Base-by-base conservation (phyloP, 345 rosid genomes). In the Lepidium aucheri region DNA sequence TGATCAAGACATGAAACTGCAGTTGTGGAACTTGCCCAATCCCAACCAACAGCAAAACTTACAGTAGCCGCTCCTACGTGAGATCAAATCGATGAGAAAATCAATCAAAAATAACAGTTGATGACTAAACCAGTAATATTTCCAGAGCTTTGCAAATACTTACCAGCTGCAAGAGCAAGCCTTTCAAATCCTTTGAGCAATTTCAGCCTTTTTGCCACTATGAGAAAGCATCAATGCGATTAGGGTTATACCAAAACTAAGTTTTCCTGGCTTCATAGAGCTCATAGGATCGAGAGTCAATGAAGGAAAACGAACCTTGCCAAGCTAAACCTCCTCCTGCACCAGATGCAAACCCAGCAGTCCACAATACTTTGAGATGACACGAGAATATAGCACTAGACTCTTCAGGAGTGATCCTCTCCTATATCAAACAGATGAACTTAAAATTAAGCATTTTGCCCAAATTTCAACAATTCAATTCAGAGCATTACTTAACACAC, bases 1-100 rank as follows among this genome's bases (percentile, higher is more conserved):
- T 70, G 60, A 65, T 89, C 95, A 66, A 77, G 73, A 55, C 71
- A 81, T 13, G 85, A 76, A 46, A 77, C 74, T 1, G 80, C 56
- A n/a, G 82, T 78, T 50, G 68, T 76, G 16, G 40, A 28, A 52
- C 60, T 68, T 43, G 67, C 70, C 85, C 78, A 59, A 28, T 64
- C 85, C 88, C 53, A 68, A 55, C 32, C 64, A 13, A 45, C 45
- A 53, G 44, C 9, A 60, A 61, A 67, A 15, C 45, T 11, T 1
- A 8, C 64, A 65, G 17, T 30, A 65, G 77, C 88, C 11, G 76
- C 76, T 67, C 86, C 93, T 85, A 69, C 61, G 34, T 40, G 38
- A 17, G 45, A 55, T 60, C 32, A 26, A 47, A 38, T 0, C 9
- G 17, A 54, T 0, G 11, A 52, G 30, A 45, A 30, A 6, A 6